Evolutionary conservation across 202 grass and related monocot genomes (phyloP), one percentile per base, ranked within the genome.

Genomic region (Zizania palustris): DNA sequence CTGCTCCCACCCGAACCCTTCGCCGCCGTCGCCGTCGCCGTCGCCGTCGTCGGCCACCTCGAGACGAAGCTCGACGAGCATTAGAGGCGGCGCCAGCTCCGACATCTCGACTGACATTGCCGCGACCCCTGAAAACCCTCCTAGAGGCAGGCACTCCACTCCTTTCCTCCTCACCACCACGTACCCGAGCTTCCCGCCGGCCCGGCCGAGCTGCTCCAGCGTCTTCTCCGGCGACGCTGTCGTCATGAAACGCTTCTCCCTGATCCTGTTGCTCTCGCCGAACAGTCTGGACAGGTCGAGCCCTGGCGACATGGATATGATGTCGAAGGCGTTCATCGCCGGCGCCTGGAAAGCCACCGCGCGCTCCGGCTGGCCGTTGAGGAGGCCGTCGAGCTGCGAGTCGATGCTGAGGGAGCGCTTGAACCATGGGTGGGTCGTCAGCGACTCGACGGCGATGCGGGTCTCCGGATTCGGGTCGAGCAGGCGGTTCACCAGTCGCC

Each of bases 361-460:
- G 19, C 83, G 74, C 59, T 81, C 72, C 8, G 55, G 54, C 57
- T 37, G 16, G 34, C 55, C 45, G 45, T 74, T 43, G 49, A 90
- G 58, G 43, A 90, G 74, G 8, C 82, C 75, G 13, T 53, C 75
- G 65, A 97, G 78, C 77, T 91, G 90, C 7, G 93, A 97, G 88
- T 91, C 93, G 4, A 97, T 33, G 79, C 86, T 91, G 65, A 89
- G 79, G 1, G 93, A 93, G 8, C 93, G 81, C 72, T 91, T 97
- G 68, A 97, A 85, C 93, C 93, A 97, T 1, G 88, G 75, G 65
- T 93, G 91, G 21, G 84, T 40, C 1, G 49, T 44, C 12, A 97
- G 65, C 1, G 39, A 34, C 34, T 66, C 81, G 37, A 97, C 80
- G 63, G 79, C 72, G 75, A 93, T 11, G 45, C 93, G 82, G 6